phyloP scores from a whole-genome alignment of 73 alveolate genomes.

The Paramecium biaurelia region DNA sequence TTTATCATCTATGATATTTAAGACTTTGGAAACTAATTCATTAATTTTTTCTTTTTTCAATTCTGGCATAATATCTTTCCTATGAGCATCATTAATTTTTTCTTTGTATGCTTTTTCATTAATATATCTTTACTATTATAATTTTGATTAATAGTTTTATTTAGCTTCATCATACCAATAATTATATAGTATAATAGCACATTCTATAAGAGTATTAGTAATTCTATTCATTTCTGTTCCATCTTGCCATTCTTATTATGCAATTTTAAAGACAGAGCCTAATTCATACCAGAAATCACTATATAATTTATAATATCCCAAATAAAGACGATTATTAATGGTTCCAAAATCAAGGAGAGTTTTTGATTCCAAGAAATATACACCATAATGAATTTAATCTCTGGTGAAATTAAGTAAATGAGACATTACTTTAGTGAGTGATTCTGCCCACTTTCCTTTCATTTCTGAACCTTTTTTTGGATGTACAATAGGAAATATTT shows the following conservation, averaged over 20 bases:
- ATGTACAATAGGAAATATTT: slow-evolving; percentile 83
- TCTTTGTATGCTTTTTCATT: neutral
- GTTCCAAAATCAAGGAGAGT: slow-evolving; percentile 63
- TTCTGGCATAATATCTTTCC: slow-evolving; percentile 8
- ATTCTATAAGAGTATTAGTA: neutral
- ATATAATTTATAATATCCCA: slow-evolving; percentile 66
- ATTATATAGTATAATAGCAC: neutral
- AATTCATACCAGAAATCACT: slow-evolving; percentile 80
- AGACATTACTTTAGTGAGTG: neutral
- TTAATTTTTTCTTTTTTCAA: slow-evolving; percentile 35
- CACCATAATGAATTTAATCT: slow-evolving; percentile 70
- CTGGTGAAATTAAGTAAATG: slow-evolving; percentile 49
- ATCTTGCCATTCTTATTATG: neutral
- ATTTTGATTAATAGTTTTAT: neutral
- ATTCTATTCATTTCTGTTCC: neutral
- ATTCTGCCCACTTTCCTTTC: slow-evolving; percentile 73
- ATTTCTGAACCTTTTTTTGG: slow-evolving; percentile 79
- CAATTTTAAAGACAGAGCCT: slow-evolving; percentile 71
- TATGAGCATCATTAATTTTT: slow-evolving; percentile 9
- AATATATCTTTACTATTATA: neutral
- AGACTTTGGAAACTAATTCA: neutral
- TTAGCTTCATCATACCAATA: neutral
- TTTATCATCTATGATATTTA: neutral
- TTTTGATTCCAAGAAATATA: slow-evolving; percentile 70
- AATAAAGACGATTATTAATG: slow-evolving; percentile 77